These are phyloP conservation scores for Takashimella tepidaria DNA, from an alignment of 1,284 basidiomycete genomes.

Conservation along the genomic window DNA sequence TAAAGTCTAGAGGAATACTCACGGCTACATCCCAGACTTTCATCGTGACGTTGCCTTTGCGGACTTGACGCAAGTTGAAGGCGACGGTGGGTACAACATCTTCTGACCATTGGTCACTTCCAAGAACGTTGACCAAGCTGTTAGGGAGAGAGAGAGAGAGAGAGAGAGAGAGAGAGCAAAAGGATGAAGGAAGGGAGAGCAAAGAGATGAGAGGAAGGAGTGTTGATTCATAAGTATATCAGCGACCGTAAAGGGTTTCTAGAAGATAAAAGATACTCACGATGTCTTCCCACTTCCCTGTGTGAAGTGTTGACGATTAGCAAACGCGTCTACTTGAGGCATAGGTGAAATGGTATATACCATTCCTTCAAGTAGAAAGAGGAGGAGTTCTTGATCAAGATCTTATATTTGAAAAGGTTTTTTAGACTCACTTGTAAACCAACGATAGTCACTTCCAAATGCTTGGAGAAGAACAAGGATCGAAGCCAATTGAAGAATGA, in stretches of 20 bases:
- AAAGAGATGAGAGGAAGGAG: neutral
- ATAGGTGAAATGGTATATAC: too few relatives aligned
- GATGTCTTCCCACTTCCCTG: constrained; percentile 92
- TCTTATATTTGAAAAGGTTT: too few relatives aligned
- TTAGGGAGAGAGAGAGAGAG: too few relatives aligned
- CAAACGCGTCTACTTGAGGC: too few relatives aligned
- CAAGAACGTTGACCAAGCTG: constrained; percentile 75
- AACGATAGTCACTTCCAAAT: constrained; percentile 87
- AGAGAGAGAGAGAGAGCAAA: neutral
- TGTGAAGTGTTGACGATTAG: too few relatives aligned
- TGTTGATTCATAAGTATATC: neutral
- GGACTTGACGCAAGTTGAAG: constrained; percentile 65
- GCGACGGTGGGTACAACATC: constrained; percentile 91
- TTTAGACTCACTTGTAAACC: constrained; percentile 68
- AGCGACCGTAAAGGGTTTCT: neutral
- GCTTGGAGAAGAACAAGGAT: constrained; percentile 73
- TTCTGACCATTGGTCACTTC: constrained; percentile 86
- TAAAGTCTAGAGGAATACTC: too few relatives aligned
- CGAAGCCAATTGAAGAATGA: constrained; percentile 53
- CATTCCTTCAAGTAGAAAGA: too few relatives aligned
- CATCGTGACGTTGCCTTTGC: constrained; percentile 82
- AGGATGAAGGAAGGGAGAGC: neutral
- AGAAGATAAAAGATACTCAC: constrained; percentile 35
- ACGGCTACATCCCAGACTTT: constrained; percentile 92
- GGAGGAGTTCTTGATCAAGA: too few relatives aligned